Evolutionary conservation across 2,329 filamentous ascomycete species (phyloP).

Genomic region (Cercospora canescens): DNA sequence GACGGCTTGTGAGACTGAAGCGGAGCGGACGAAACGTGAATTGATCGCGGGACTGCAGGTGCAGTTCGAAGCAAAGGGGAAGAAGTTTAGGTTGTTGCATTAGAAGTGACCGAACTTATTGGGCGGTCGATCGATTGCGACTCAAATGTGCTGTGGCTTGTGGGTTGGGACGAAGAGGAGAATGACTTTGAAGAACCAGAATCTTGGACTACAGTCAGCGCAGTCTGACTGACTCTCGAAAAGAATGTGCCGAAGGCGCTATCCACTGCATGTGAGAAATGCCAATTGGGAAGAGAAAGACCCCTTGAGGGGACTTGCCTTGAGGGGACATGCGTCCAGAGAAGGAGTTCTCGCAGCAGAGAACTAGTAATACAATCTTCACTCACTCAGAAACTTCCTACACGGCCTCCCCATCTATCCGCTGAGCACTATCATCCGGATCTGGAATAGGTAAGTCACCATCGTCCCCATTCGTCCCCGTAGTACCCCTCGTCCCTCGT

Average conservation of each 20-base stretch:
- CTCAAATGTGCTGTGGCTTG: neutral
- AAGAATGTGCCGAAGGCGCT: neutral
- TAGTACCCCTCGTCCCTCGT: neutral
- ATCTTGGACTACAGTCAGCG: neutral
- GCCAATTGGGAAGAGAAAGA: too few relatives aligned
- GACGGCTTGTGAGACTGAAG: neutral
- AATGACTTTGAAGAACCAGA: neutral
- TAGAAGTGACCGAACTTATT: neutral
- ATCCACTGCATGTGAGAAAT: too few relatives aligned
- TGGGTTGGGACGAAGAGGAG: neutral
- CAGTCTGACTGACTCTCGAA: neutral
- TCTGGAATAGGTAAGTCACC: constrained; percentile 10
- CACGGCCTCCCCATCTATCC: constrained; percentile 10
- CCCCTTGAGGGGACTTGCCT: too few relatives aligned
- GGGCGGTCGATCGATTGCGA: neutral
- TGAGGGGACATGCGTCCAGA: too few relatives aligned
- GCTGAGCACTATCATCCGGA: constrained; percentile 7
- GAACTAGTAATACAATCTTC: neutral
- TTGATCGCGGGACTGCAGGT: neutral
- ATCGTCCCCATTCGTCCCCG: neutral
- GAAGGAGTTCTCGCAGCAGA: neutral
- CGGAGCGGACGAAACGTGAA: neutral
- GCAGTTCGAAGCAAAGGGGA: neutral
- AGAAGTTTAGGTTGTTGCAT: neutral
- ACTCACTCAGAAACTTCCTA: neutral